These are phyloP conservation scores for Gossypium davidsonii DNA, from an alignment of 441 rosid genomes.

Conservation along the genomic window DNA sequence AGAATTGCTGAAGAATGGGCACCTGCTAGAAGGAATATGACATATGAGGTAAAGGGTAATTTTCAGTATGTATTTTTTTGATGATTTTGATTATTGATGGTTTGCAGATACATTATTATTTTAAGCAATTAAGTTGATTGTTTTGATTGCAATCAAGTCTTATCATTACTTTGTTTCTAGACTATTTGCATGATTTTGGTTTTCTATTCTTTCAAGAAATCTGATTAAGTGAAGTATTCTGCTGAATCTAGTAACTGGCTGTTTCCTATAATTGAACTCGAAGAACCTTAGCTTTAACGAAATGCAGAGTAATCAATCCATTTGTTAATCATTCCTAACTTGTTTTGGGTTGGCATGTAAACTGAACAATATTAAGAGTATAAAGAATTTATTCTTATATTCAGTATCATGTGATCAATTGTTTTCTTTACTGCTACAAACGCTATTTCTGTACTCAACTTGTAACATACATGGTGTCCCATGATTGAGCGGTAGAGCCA, in stretches of 20 bases:
- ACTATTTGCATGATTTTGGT: background rate
- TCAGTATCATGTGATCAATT: background rate
- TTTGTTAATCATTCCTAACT: constrained; percentile 5
- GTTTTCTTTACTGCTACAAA: background rate
- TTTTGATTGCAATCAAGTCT: background rate
- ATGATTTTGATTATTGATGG: background rate
- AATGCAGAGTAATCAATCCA: background rate
- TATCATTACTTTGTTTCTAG: background rate
- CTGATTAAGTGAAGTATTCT: background rate
- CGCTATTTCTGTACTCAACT: background rate
- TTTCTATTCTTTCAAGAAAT: background rate
- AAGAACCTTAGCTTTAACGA: background rate
- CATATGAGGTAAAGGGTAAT: constrained; percentile 40
- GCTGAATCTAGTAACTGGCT: background rate
- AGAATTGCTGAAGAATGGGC: constrained; percentile 86
- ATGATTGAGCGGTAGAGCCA: background rate
- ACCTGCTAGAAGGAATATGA: constrained; percentile 65
- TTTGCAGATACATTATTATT: background rate
- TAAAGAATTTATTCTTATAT: background rate
- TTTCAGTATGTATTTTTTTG: background rate
- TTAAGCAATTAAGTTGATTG: background rate
- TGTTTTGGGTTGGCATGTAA: background rate
- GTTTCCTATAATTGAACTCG: background rate
- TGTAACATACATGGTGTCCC: background rate
- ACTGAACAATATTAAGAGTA: background rate